These are phyloP conservation scores for Amaranthus tricolor DNA, from an alignment of 179 eudicot species.

Conservation along the genomic window DNA sequence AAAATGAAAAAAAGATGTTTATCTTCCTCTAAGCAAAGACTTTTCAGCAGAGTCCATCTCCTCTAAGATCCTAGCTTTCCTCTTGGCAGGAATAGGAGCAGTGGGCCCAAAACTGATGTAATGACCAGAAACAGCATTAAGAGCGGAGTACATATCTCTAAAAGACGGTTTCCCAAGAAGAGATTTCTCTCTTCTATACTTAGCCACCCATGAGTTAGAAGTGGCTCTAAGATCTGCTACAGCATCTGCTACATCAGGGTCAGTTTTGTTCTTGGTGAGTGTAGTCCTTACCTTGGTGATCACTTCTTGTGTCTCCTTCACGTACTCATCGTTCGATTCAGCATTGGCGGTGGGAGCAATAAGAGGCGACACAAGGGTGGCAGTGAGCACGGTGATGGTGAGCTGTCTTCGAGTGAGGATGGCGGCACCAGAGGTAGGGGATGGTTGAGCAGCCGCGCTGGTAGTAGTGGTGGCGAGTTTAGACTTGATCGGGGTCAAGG, in stretches of 20 bases:
- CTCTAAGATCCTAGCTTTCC: conserved; percentile 80
- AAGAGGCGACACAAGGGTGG: conserved; percentile 32
- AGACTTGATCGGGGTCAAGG: conserved; percentile 42
- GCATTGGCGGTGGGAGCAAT: conserved; percentile 30
- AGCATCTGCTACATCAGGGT: conserved; percentile 69
- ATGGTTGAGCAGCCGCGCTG: conserved; percentile 7
- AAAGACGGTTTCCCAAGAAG: conserved; percentile 72
- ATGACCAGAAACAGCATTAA: conserved; percentile 93
- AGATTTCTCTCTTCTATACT: conserved; percentile 77
- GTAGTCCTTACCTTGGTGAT: conserved; percentile 72
- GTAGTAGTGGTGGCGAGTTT: conserved; percentile 36
- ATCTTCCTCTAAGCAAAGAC: conserved; percentile 78
- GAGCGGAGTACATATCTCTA: conserved; percentile 89
- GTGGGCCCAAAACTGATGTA: conserved; percentile 97
- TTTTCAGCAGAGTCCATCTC: conserved; percentile 93
- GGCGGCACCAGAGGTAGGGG: conserved; percentile 22
- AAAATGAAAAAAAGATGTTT: background rate
- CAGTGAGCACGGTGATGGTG: conserved; percentile 31
- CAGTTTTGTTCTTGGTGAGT: conserved; percentile 52
- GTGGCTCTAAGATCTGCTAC: conserved; percentile 73
- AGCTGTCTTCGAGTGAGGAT: conserved; percentile 41
- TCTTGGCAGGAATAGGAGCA: conserved; percentile 85
- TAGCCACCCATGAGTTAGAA: conserved; percentile 91
- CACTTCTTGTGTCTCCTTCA: conserved; percentile 74
- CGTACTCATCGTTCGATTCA: conserved; percentile 66